Base-by-base conservation (phyloP, 176 grass and related monocot genomes). In the Canna indica region DNA sequence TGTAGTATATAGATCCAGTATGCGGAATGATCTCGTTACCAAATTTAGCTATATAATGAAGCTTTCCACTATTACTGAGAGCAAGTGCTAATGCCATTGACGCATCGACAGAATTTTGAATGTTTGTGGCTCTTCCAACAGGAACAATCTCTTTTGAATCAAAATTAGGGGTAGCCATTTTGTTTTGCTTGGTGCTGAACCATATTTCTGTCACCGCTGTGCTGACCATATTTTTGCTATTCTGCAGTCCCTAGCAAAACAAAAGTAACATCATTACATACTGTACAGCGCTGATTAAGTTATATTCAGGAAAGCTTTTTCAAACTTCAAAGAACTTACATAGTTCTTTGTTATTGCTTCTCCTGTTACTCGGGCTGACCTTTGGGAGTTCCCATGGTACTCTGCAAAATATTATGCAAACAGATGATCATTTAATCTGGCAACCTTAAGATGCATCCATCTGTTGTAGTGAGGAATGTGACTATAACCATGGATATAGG, bases 1-100 rank as follows among this genome's bases (percentile, higher is more conserved):
- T 32, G 12, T 85, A 79, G 72, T 80, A 80, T 27, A 92, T 69
- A 24, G 85, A 78, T 8, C 89, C 80, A 26, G 69, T 65, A 36
- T 84, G 80, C 27, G 81, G 72, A 64, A 85, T 71, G 28, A 76
- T 47, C 48, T 85, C 73, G 6, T 64, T 77, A 24, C 83, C 83
- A 18, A 85, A 67, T 61, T 66, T 76, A 61, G 36, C 78, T 80
- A 97, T 79, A 79, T 92, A 87, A 72, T 87, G 94, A n/a, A 90
- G 90, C 77, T 90, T 93, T 47, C 90, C 86, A 1, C 78, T 85
- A 26, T 93, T 87, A 83, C 86, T 90, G 64, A 99, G 82, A 31
- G 90, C 94, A 27, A 99, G 82, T 57, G 94, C 89, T 34, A 99
- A 82, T 6, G 94, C 86, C 89, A 90, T 90, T 64, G 88, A 88